These are phyloP conservation scores for Monilinia fructicola DNA, from an alignment of 2,329 filamentous ascomycete genomes.

Conservation along the genomic window DNA sequence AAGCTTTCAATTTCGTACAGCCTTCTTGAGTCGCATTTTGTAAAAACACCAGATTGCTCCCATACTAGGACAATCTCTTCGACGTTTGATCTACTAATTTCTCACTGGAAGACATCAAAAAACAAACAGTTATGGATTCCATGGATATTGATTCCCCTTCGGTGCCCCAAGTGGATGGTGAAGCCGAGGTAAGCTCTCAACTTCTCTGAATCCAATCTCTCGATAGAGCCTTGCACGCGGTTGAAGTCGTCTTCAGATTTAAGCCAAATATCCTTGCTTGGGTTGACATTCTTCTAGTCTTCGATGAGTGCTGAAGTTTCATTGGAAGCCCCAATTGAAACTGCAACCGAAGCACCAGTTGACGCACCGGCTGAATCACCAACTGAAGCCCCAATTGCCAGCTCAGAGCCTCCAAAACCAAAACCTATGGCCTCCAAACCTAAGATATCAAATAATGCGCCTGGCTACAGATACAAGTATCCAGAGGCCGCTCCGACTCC, in stretches of 20 bases:
- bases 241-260: conserved; percentile 4
- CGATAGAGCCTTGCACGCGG: conserved; percentile 10
- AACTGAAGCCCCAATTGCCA: neutral
- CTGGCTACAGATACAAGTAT: conserved; percentile 40
- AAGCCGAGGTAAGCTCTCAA: conserved; percentile 11
- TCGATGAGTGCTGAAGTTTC: neutral
- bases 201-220: neutral
- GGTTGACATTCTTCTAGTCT: conserved; percentile 11
- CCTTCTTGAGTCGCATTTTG: conserved; percentile 13
- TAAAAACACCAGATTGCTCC: neutral
- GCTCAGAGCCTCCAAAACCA: neutral
- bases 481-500: conserved; percentile 38
- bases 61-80: neutral
- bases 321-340: neutral
- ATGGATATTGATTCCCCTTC: conserved; percentile 15
- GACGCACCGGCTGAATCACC: neutral
- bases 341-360: neutral
- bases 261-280: neutral
- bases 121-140: conserved; percentile 12
- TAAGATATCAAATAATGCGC: conserved; percentile 28
- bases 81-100: neutral
- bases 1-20: neutral
- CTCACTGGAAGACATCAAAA: neutral
- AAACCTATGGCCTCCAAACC: conserved; percentile 4
- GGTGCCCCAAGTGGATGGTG: neutral